A percentile compares a stretch with the other conserved stretches of the same genome.
Conservation (phyloP, 73 alveolate genomes). For the Effrenium voratum region DNA sequence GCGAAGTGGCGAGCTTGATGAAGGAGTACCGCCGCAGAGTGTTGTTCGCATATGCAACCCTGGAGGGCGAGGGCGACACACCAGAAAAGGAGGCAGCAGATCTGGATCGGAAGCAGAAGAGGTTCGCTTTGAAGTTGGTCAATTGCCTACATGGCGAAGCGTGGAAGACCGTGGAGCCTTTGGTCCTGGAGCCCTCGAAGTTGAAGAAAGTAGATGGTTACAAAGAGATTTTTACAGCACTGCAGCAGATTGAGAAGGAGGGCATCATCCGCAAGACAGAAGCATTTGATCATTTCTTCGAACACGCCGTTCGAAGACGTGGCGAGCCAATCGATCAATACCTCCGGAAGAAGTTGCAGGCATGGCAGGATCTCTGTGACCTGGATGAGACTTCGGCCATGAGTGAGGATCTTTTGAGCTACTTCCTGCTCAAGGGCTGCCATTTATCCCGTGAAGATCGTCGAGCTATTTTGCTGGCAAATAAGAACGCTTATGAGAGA, state of each 20-base stretch:
- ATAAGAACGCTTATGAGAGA: background rate
- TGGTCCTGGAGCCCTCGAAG: background rate
- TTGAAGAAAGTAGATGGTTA: background rate
- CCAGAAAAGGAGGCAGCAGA: background rate
- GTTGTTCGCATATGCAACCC: background rate
- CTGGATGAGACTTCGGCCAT: background rate
- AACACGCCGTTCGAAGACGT: background rate
- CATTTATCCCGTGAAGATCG: background rate
- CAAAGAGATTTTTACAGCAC: background rate
- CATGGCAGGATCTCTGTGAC: background rate
- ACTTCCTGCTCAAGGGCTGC: background rate
- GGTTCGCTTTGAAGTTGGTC: background rate
- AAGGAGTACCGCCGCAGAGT: background rate
- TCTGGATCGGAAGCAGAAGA: background rate
- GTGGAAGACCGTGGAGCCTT: background rate
- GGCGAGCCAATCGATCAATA: background rate
- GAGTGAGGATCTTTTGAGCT: background rate
- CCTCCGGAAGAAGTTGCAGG: background rate
- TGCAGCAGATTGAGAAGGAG: conserved; percentile 7
- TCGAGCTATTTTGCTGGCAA: background rate
- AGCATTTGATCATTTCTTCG: conserved; percentile 3
- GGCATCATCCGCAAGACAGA: conserved; percentile 11
- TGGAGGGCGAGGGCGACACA: conserved; percentile 9
- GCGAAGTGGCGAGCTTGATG: background rate
- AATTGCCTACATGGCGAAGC: background rate